phyloP scores from a whole-genome alignment of 1,139 yeast genomes.

The Sugiyamaella xylanicola region DNA sequence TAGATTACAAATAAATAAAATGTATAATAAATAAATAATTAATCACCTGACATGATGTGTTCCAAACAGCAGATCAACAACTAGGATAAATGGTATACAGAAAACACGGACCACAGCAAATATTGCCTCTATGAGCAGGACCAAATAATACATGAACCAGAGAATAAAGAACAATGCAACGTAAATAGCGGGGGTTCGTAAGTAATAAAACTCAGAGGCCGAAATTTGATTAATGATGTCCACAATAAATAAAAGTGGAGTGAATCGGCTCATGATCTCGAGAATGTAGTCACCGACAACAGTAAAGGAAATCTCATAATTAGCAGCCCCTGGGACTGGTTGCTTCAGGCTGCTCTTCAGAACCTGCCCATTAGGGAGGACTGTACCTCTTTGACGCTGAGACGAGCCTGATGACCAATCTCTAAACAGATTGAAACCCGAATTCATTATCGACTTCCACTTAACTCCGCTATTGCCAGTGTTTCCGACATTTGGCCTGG shows the following conservation, averaged over 20 bases:
- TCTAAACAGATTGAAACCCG: slow-evolving; percentile 10
- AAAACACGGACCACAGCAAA: slow-evolving; percentile 27
- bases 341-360: slow-evolving; percentile 2
- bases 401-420: slow-evolving; percentile 14
- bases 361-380: slow-evolving; percentile 11
- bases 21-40: not conserved
- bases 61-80: slow-evolving; percentile 25
- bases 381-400: slow-evolving; percentile 3
- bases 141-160: slow-evolving; percentile 25
- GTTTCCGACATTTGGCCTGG: not conserved
- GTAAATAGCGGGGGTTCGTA: slow-evolving; percentile 24
- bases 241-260: slow-evolving; percentile 14
- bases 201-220: slow-evolving; percentile 16
- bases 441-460: slow-evolving; percentile 18
- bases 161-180: slow-evolving; percentile 25
- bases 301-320: slow-evolving; percentile 13
- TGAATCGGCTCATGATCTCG: slow-evolving; percentile 7
- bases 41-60: slow-evolving; percentile 13
- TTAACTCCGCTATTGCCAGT: slow-evolving; percentile 1
- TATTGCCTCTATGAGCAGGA: slow-evolving; percentile 27
- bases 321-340: not conserved
- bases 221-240: slow-evolving; percentile 18
- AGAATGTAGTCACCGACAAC: slow-evolving; percentile 14
- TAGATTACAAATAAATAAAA: slow-evolving; percentile 11
- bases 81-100: slow-evolving; percentile 30